phyloP scores from a whole-genome alignment of 805 yeast species.

The Nakazawaea ambrosiae region DNA sequence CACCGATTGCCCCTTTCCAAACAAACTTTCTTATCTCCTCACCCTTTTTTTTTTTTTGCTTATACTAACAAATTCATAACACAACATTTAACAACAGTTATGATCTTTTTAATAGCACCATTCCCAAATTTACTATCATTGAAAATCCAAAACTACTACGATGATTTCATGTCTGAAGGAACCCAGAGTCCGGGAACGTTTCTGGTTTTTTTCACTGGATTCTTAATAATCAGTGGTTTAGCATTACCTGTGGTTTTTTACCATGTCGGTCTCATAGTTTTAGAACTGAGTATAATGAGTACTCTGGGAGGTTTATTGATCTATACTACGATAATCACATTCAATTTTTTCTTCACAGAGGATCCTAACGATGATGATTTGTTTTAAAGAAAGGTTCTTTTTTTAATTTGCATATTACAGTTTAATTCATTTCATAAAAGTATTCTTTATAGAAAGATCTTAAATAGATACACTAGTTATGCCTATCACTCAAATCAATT shows the following conservation, averaged over 20 bases:
- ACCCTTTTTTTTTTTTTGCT: too few relatives aligned
- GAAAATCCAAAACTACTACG: slow-evolving; percentile 19
- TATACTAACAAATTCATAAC: slow-evolving; percentile 4
- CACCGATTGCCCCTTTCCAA: too few relatives aligned
- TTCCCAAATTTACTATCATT: slow-evolving; percentile 25
- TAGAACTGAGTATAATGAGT: slow-evolving; percentile 43
- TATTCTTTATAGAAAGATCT: too few relatives aligned
- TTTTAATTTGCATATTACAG: too few relatives aligned
- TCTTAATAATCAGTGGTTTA: slow-evolving; percentile 25
- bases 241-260: slow-evolving; percentile 24
- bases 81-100: too few relatives aligned
- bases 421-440: too few relatives aligned
- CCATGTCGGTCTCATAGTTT: slow-evolving; percentile 21
- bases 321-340: slow-evolving; percentile 76
- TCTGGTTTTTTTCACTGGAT: slow-evolving; percentile 25
- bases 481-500: too few relatives aligned
- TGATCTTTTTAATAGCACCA: slow-evolving; percentile 27
- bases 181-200: slow-evolving; percentile 17
- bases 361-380: slow-evolving; percentile 29
- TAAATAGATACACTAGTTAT: too few relatives aligned
- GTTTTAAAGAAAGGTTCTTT: neutral
- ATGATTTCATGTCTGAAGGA: slow-evolving; percentile 22
- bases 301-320: slow-evolving; percentile 79
- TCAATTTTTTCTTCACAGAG: slow-evolving; percentile 70
- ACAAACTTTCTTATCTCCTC: too few relatives aligned